phyloP scores from a whole-genome alignment of 495 filamentous ascomycete species.

The Aspergillus steynii region DNA sequence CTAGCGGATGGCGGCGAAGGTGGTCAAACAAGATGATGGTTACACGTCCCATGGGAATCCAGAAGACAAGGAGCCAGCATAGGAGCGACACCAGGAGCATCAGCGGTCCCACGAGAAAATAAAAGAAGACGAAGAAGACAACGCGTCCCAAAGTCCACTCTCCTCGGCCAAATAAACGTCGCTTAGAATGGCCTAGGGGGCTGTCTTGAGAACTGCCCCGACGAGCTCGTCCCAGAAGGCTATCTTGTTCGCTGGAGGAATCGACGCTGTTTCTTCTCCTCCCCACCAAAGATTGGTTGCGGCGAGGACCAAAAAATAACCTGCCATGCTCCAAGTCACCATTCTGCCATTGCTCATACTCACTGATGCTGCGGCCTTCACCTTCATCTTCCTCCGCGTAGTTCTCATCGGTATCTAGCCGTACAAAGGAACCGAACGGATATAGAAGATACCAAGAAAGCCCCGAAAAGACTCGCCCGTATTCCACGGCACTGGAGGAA shows the following conservation, averaged over 20 bases:
- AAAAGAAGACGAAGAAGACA: constrained; percentile 96
- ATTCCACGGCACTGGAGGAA: constrained; percentile 76
- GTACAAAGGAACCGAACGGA: constrained; percentile 94
- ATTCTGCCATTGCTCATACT: constrained; percentile 99
- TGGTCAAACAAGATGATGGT: constrained; percentile 88
- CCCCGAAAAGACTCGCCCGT: constrained; percentile 82
- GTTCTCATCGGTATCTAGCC: constrained; percentile 86
- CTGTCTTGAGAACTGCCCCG: constrained; percentile 50
- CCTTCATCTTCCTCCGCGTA: constrained; percentile 96
- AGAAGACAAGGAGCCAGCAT: constrained; percentile 97
- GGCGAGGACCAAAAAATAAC: constrained; percentile 90
- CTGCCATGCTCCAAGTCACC: constrained; percentile 94
- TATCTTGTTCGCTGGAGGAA: constrained; percentile 84
- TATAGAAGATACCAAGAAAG: constrained; percentile 88
- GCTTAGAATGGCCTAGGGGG: constrained; percentile 66
- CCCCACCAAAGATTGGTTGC: constrained; percentile 79
- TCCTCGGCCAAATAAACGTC: constrained; percentile 89
- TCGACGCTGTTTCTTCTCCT: constrained; percentile 85
- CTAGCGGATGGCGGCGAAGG: constrained; percentile 88
- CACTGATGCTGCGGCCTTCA: constrained; percentile 98
- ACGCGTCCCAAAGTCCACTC: constrained; percentile 94
- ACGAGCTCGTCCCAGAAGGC: constrained; percentile 72
- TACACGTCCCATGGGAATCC: constrained; percentile 97
- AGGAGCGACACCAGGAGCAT: constrained; percentile 81
- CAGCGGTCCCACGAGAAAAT: constrained; percentile 86